Base-by-base conservation (phyloP, 208 protist species). In the Acanthamoeba lenticulata region DNA sequence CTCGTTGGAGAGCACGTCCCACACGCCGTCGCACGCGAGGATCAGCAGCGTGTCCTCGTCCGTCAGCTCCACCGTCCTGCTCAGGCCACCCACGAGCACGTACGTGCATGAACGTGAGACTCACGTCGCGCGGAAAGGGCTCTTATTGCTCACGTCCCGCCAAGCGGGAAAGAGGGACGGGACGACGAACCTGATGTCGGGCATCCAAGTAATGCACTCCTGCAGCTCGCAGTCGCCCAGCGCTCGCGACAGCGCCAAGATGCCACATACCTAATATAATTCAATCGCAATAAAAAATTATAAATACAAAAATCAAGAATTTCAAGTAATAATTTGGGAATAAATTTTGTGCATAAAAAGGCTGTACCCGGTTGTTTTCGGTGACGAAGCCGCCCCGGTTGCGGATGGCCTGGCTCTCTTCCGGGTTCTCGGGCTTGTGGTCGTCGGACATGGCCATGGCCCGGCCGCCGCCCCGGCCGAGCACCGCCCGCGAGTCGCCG, bases 1-100 rank as follows among this genome's bases (percentile, higher is more conserved):
- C 42, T 69, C 60, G n/a, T 92, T 77, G 34, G 88, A 92, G 9
- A 92, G 52, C 36, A 92, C 88, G 52, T 92, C 88, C 88, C 88
- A 92, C 62, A 92, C 60, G 60, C 88, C 88, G 60, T 92, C 88
- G 34, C 88, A 92, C 2, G 60, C 88, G n/a, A 92, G 60, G 27
- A 92, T 92, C 36, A 92, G 32, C 52, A 90, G 27, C n/a, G 45
- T 67, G 40, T 90, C 83, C 15, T 90, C 83, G 0, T 90, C 83
- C 83, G 83, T 90, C 49, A 90, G 19, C 83, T 60, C 83, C 36
- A 67, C 15, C 3, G 52, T 90, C 83, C 45, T 90, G 7, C 17
- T 49, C 9, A 88, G 15, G 67, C 67, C 13, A 19, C 15, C 24
- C 15, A 19, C 27, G 67, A 77, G 34, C 34, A 77, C 13, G 67